Evolutionary conservation across 805 yeast species (phyloP).

Genomic region (Yarrowia alimentaria): DNA sequence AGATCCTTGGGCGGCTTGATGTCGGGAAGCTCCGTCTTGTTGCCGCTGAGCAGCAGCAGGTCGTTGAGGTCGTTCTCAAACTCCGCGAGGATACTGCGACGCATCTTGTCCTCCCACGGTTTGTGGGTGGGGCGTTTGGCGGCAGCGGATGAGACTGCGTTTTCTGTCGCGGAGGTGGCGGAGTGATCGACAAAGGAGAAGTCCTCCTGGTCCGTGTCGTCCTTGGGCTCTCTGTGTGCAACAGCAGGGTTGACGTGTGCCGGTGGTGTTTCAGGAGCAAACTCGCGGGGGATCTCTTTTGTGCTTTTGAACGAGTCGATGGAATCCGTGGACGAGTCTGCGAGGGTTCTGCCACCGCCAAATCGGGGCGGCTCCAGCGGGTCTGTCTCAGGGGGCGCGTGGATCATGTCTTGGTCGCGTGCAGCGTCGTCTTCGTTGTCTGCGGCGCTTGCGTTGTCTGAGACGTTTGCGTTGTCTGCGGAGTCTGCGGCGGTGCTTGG

Average conservation of each 20-base stretch:
- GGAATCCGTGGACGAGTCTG: slow-evolving; percentile 18
- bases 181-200: slow-evolving; percentile 21
- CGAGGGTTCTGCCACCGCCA: not conserved
- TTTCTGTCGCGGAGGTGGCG: too few species aligned
- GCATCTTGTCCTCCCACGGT: slow-evolving; percentile 10
- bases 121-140: not conserved
- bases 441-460: too few species aligned
- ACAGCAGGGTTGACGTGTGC: too few species aligned
- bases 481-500: too few species aligned
- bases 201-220: slow-evolving; percentile 17
- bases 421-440: too few species aligned
- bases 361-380: too few species aligned
- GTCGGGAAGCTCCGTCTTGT: not conserved
- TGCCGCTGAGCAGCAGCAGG: slow-evolving; percentile 1
- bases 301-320: slow-evolving; percentile 19
- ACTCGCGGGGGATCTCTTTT: slow-evolving; percentile 25
- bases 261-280: slow-evolving; percentile 1
- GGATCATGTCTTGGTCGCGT: too few species aligned
- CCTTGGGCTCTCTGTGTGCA: slow-evolving; percentile 2
- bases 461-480: too few species aligned
- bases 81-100: slow-evolving; percentile 14
- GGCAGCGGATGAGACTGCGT: too few species aligned
- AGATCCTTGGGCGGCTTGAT: too few species aligned
- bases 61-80: slow-evolving; percentile 16
- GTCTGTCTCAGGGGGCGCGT: too few species aligned